phyloP scores from a whole-genome alignment of 441 rosid species.

The Populus tomentosa region DNA sequence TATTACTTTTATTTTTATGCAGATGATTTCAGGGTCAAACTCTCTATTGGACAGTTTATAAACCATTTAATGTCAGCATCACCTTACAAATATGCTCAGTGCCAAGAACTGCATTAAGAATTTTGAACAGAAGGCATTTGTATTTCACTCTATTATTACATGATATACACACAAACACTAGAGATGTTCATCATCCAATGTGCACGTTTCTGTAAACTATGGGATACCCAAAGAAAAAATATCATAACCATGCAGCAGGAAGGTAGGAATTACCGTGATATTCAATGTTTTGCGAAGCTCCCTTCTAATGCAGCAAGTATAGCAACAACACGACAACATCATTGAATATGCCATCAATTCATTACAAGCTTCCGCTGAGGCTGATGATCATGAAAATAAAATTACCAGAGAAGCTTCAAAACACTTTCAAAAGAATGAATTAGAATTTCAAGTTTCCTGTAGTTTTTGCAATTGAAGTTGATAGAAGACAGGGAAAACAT shows the following conservation, averaged over 20 bases:
- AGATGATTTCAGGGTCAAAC: background rate
- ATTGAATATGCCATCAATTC: conserved; percentile 86
- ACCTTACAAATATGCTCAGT: background rate
- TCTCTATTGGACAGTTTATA: background rate
- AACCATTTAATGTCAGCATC: background rate
- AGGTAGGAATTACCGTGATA: conserved; percentile 50
- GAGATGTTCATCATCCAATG: background rate
- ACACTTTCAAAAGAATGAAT: background rate
- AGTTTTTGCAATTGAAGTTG: background rate
- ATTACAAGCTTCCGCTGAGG: conserved; percentile 75
- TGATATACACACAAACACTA: background rate
- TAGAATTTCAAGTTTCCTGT: background rate
- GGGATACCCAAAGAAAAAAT: background rate
- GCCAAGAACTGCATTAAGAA: background rate
- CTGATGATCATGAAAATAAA: conserved; percentile 37
- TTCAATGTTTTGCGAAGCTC: conserved; percentile 72
- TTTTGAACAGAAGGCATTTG: background rate
- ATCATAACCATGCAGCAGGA: conserved; percentile 4
- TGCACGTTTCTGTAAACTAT: background rate
- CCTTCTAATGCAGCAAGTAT: conserved; percentile 80
- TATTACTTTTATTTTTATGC: background rate
- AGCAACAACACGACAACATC: conserved; percentile 90
- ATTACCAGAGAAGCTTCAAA: conserved; percentile 19
- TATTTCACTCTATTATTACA: background rate
- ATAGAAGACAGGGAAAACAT: background rate